Conservation (phyloP, 371 early-diverging fungal genomes). For the Circinella umbellata region DNA sequence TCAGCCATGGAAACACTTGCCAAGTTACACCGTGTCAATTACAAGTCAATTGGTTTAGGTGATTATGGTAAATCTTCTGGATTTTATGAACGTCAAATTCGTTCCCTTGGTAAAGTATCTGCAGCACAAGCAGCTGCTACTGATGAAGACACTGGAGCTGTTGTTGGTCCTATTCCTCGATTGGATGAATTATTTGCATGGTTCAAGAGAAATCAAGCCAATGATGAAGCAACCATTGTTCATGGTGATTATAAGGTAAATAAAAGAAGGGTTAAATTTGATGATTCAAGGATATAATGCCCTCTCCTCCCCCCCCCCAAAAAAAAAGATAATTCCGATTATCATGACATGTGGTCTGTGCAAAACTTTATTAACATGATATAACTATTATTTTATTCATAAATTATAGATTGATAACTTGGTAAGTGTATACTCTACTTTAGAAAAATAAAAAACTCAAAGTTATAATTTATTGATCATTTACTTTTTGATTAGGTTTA, state of each 20-base stretch:
- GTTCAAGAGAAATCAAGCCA: conserved; percentile 70
- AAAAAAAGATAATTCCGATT: too few relatives aligned
- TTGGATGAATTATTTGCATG: conserved; percentile 75
- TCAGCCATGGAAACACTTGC: conserved; percentile 80
- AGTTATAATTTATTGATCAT: too few relatives aligned
- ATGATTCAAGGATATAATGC: not conserved
- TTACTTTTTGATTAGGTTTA: conserved; percentile 52
- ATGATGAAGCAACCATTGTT: conserved; percentile 80
- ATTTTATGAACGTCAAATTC: conserved; percentile 86
- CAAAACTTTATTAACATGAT: not conserved
- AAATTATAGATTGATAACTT: conserved; percentile 22
- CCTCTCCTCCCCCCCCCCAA: too few relatives aligned
- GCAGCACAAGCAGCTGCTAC: conserved; percentile 68
- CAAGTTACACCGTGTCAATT: conserved; percentile 78
- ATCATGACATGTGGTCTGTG: too few relatives aligned
- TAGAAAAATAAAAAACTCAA: not conserved
- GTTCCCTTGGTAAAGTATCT: conserved; percentile 71
- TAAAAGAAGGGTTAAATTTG: not conserved
- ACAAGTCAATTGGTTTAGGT: conserved; percentile 68
- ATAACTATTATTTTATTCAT: not conserved
- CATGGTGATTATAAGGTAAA: conserved; percentile 91
- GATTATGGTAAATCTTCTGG: conserved; percentile 69
- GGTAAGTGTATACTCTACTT: conserved; percentile 12
- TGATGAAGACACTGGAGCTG: conserved; percentile 56
- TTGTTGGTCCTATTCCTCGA: conserved; percentile 72